Conservation (phyloP, 2,329 filamentous ascomycete species). For the Cucurbitaria berberidis region DNA sequence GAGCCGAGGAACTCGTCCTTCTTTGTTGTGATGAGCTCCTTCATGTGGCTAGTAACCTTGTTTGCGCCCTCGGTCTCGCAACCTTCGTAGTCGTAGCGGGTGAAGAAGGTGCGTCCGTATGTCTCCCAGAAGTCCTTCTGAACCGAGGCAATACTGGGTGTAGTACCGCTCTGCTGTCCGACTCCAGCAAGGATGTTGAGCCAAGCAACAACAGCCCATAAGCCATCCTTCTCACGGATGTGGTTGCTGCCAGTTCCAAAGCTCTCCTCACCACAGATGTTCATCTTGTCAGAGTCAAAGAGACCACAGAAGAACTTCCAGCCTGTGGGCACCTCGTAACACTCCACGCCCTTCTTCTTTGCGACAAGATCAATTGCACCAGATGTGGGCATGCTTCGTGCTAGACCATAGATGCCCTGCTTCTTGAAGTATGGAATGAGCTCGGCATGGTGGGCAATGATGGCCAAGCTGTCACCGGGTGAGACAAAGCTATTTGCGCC, state of each 20-base stretch:
- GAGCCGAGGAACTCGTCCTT: conserved; percentile 81
- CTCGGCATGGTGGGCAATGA: conserved; percentile 95
- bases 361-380: conserved; percentile 95
- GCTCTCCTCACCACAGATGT: conserved; percentile 97
- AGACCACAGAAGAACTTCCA: conserved; percentile 99
- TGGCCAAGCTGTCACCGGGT: conserved; percentile 94
- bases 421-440: conserved; percentile 99
- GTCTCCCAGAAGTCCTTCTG: conserved; percentile 96
- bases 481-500: conserved; percentile 96
- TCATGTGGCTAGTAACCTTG: conserved; percentile 84
- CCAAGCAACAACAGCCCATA: conserved; percentile 98
- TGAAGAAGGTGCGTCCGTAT: conserved; percentile 98
- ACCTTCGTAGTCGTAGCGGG: conserved; percentile 96
- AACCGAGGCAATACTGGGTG: conserved; percentile 92
- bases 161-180: conserved; percentile 78
- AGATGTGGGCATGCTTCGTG: conserved; percentile 96
- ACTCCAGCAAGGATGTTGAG: conserved; percentile 97
- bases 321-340: conserved; percentile 96
- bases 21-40: conserved; percentile 74
- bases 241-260: conserved; percentile 99
- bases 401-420: conserved; percentile 93
- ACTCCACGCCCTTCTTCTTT: conserved; percentile 87
- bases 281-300: conserved; percentile 99
- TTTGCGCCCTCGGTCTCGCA: conserved; percentile 89
- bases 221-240: conserved; percentile 97